A percentile compares a stretch with the other conserved stretches of the same genome.
Evolutionary conservation across 352 stramenopile genomes (phyloP).

Genomic region (Halophytophthora batemanensis): DNA sequence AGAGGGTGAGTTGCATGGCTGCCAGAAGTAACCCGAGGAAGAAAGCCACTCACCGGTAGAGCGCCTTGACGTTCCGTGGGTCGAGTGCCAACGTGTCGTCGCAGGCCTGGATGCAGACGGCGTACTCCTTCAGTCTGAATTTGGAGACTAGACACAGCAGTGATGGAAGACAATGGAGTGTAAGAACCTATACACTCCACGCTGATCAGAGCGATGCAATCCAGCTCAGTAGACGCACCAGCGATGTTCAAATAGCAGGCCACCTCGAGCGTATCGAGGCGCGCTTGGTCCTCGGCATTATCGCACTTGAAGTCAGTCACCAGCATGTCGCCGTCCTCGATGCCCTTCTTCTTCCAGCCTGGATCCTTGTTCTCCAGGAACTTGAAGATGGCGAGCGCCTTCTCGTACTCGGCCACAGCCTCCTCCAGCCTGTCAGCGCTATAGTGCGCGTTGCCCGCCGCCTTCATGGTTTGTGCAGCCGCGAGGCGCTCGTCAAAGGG

Average conservation of each 20-base stretch:
- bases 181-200: not conserved
- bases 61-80: slow-evolving; percentile 65
- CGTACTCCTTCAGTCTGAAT: slow-evolving; percentile 73
- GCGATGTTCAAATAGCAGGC: slow-evolving; percentile 84
- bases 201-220: not conserved
- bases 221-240: slow-evolving; percentile 27
- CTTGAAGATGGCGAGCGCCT: slow-evolving; percentile 81
- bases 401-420: slow-evolving; percentile 81
- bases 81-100: slow-evolving; percentile 68
- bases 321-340: slow-evolving; percentile 74
- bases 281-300: slow-evolving; percentile 33
- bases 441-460: slow-evolving; percentile 60
- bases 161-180: not conserved
- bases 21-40: not conserved
- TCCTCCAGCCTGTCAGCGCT: slow-evolving; percentile 48
- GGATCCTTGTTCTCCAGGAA: slow-evolving; percentile 76
- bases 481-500: slow-evolving; percentile 52
- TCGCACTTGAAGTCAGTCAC: slow-evolving; percentile 56
- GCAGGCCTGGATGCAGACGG: slow-evolving; percentile 57
- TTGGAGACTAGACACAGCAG: slow-evolving; percentile 51
- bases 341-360: slow-evolving; percentile 86
- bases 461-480: slow-evolving; percentile 68
- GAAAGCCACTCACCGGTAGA: slow-evolving; percentile 45
- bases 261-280: slow-evolving; percentile 52
- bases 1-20: not conserved